Evolutionary conservation across 2,329 filamentous ascomycete species (phyloP).

Genomic region (Penicillium brasilianum): DNA sequence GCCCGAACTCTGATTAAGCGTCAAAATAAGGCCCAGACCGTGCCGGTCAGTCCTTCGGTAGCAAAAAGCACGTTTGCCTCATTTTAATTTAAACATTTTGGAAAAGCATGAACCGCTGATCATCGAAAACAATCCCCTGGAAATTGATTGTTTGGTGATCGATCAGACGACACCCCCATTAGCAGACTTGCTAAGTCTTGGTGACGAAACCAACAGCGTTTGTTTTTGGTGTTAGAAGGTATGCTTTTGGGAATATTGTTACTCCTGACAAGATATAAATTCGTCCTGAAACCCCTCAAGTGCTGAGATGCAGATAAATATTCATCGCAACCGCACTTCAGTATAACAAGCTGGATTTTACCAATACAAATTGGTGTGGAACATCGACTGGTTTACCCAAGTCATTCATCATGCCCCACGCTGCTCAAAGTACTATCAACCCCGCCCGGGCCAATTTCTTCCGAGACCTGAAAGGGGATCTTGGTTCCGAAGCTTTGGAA

Average conservation of each 20-base stretch:
- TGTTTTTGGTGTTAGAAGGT: not conserved
- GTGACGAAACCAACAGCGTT: not conserved
- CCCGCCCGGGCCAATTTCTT: slow-evolving; percentile 2
- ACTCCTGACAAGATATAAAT: not conserved
- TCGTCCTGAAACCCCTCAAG: not conserved
- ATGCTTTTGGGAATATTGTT: not conserved
- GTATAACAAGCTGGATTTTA: not conserved
- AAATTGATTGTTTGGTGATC: not conserved
- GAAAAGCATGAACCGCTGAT: not conserved
- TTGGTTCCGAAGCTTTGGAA: not conserved
- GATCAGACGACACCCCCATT: not conserved
- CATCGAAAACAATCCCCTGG: not conserved
- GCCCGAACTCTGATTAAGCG: not conserved
- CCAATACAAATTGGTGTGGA: not conserved
- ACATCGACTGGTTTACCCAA: not conserved
- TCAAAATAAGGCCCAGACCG: not conserved
- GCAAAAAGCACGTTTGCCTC: not conserved
- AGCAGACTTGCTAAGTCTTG: not conserved
- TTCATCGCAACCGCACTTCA: not conserved
- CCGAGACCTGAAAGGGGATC: not conserved
- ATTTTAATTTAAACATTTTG: not conserved
- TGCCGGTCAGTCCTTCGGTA: not conserved
- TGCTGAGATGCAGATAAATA: not conserved
- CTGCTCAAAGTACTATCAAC: not conserved
- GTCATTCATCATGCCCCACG: not conserved